Evolutionary conservation across 352 stramenopile species (phyloP).

Genomic region (Phytophthora lateralis): DNA sequence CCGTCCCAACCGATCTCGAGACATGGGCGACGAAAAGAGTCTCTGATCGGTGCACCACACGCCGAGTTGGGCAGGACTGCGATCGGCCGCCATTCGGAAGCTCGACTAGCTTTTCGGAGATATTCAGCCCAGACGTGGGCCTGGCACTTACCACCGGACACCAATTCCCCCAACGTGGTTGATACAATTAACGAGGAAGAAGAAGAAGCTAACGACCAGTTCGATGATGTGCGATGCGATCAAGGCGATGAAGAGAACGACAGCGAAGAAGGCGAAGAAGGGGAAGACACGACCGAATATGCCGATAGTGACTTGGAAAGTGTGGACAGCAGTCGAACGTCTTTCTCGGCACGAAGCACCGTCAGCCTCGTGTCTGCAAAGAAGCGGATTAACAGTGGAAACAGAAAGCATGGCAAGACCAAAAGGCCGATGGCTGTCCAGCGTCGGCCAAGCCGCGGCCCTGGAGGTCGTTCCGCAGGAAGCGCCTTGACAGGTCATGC

Average conservation of each 20-base stretch:
- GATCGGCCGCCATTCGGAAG: constrained; percentile 57
- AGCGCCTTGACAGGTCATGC: constrained; percentile 45
- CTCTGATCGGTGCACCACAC: constrained; percentile 45
- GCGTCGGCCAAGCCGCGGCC: constrained; percentile 17
- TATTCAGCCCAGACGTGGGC: constrained; percentile 62
- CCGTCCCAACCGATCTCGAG: constrained; percentile 10
- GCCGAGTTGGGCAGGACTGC: constrained; percentile 25
- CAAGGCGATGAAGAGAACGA: constrained; percentile 20
- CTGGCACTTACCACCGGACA: constrained; percentile 34
- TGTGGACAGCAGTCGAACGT: constrained; percentile 21
- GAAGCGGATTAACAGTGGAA: constrained; percentile 16
- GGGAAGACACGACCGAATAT: constrained; percentile 24
- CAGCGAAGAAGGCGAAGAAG: constrained; percentile 26
- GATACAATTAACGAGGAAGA: constrained; percentile 27
- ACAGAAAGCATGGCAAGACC: constrained; percentile 27
- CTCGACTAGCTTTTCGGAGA: constrained; percentile 52
- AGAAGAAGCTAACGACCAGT: constrained; percentile 30
- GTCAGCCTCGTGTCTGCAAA: constrained; percentile 30
- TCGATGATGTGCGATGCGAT: constrained; percentile 17
- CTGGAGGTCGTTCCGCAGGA: constrained; percentile 21
- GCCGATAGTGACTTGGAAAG: constrained; percentile 30
- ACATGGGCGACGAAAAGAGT: constrained; percentile 31
- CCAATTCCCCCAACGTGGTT: constrained; percentile 15
- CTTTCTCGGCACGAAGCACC: constrained; percentile 32
- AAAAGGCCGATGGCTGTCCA: constrained; percentile 24